Percentiles rank a stretch among this genome's conserved stretches.
These are phyloP conservation scores for Candida hispaniensis DNA, from an alignment of 805 yeast species.

Conservation along the genomic window DNA sequence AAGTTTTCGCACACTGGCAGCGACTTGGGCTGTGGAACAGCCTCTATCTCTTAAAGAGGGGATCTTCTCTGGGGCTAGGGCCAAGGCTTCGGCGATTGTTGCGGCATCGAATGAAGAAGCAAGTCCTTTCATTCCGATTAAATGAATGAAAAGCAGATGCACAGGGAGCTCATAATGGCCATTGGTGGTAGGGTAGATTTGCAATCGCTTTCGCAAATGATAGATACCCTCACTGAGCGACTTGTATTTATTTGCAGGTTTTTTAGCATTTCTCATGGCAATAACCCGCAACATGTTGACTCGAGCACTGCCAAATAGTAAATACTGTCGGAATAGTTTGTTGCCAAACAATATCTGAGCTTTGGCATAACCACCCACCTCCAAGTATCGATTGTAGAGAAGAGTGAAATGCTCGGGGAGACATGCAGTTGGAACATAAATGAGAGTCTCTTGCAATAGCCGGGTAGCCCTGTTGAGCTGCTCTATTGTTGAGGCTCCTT, in stretches of 20 bases:
- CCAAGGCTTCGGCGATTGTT: no score
- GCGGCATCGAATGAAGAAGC: slow-evolving; percentile 1
- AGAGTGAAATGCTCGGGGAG: slow-evolving; percentile 5
- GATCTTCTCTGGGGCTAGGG: no score
- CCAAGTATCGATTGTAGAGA: slow-evolving; percentile 1
- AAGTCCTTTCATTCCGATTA: slow-evolving; percentile 4
- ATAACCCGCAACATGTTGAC: slow-evolving; percentile 5
- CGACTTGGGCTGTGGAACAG: no score
- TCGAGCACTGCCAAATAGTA: slow-evolving; percentile 7
- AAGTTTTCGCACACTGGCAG: slow-evolving; percentile 11
- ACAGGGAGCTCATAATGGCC: slow-evolving; percentile 16
- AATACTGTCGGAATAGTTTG: neutral
- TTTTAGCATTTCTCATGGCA: slow-evolving; percentile 1
- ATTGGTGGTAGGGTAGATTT: slow-evolving; percentile 3
- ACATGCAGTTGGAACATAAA: slow-evolving; percentile 6
- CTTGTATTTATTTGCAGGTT: neutral
- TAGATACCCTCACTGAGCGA: slow-evolving; percentile 2
- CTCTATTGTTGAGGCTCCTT: slow-evolving; percentile 1
- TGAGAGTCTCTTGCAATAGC: slow-evolving; percentile 1
- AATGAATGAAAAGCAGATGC: slow-evolving; percentile 6
- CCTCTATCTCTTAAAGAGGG: no score
- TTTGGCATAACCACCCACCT: slow-evolving; percentile 1
- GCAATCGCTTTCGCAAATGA: slow-evolving; percentile 1
- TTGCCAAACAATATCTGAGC: slow-evolving; percentile 3
- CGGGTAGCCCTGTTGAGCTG: neutral